Percentiles rank a stretch among this genome's conserved stretches.
phyloP scores from a whole-genome alignment of 169 alveolate species.

The Cryptosporidium bovis region DNA sequence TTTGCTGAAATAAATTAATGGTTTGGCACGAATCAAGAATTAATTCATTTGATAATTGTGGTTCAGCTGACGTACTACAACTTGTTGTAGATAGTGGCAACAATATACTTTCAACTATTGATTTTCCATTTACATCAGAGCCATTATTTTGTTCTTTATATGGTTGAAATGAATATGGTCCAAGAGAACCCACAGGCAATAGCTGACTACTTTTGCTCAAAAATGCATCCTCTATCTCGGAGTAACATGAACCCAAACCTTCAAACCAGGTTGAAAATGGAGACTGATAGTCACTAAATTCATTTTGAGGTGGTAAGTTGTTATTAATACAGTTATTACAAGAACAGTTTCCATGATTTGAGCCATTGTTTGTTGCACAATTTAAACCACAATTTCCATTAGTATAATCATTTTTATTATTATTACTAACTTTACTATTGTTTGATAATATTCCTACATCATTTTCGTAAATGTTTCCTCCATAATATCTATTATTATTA shows the following conservation, averaged over 20 bases:
- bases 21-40: constrained; percentile 38
- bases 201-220: constrained; percentile 31
- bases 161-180: constrained; percentile 71
- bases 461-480: background rate
- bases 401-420: constrained; percentile 4
- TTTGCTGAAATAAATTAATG: constrained; percentile 16
- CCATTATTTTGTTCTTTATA: constrained; percentile 19
- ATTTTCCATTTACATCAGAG: constrained; percentile 18
- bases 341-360: constrained; percentile 24
- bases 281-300: constrained; percentile 30
- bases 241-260: constrained; percentile 56
- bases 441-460: background rate
- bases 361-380: background rate
- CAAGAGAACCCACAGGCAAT: constrained; percentile 65
- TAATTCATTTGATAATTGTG: constrained; percentile 68
- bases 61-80: constrained; percentile 66
- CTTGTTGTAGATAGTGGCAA: constrained; percentile 58
- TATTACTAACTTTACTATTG: background rate
- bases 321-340: constrained; percentile 36
- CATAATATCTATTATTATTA: background rate
- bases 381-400: background rate
- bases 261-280: constrained; percentile 69
- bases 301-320: constrained; percentile 5
- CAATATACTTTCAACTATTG: constrained; percentile 55
- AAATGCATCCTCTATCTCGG: constrained; percentile 64